phyloP scores from a whole-genome alignment of 1,284 basidiomycete species.

The Leccinum fuscescens region DNA sequence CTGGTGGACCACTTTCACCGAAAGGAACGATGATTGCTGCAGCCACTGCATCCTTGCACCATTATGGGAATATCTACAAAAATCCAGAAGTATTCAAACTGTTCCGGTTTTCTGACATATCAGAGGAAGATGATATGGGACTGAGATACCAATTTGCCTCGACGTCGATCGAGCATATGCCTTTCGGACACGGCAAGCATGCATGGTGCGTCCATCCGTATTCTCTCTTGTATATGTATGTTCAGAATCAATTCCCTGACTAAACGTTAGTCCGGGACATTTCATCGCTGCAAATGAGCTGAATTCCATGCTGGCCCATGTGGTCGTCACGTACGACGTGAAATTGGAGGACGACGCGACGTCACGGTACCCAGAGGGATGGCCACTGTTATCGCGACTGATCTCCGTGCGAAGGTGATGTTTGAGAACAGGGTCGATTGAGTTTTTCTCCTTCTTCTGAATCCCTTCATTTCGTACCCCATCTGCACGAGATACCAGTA shows the following conservation, averaged over 20 bases:
- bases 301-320: slow-evolving; percentile 32
- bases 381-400: not conserved
- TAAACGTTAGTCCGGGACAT: slow-evolving; percentile 11
- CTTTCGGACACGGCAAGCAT: slow-evolving; percentile 18
- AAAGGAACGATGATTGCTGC: slow-evolving; percentile 31
- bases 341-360: slow-evolving; percentile 25
- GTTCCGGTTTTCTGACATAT: slow-evolving; percentile 31
- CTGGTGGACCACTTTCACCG: slow-evolving; percentile 28
- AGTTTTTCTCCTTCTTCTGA: not conserved
- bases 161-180: slow-evolving; percentile 6
- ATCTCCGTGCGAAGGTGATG: slow-evolving; percentile 14
- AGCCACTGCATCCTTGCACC: slow-evolving; percentile 25
- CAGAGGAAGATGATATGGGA: slow-evolving; percentile 10
- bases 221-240: not conserved
- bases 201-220: slow-evolving; percentile 8
- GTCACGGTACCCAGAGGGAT: slow-evolving; percentile 19
- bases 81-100: slow-evolving; percentile 31
- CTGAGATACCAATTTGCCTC: slow-evolving; percentile 19
- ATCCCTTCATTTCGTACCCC: not conserved
- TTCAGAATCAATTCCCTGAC: not conserved
- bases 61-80: slow-evolving; percentile 26
- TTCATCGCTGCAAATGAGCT: slow-evolving; percentile 22
- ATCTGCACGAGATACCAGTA: not conserved
- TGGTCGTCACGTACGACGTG: slow-evolving; percentile 32
- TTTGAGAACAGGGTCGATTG: slow-evolving; percentile 14